Evolutionary conservation across 352 stramenopile species (phyloP), one percentile per base, ranked within the genome.

Genomic region (Thraustochytrium striatum): DNA sequence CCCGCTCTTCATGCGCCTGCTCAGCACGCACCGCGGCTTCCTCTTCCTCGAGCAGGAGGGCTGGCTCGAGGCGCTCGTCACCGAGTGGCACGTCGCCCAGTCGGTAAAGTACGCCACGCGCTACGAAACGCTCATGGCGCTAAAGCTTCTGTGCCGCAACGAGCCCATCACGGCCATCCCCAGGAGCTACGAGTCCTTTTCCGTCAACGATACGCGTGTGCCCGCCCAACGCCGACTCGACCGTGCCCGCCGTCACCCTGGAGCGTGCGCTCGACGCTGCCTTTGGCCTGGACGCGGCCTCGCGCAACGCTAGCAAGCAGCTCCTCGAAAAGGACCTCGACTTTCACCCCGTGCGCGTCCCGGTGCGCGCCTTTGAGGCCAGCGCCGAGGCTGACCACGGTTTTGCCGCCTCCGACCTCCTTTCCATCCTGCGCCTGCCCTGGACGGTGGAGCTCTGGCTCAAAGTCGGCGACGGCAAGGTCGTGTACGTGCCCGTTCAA

Each of bases 121-220:
- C 35, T 38, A 61, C 21, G 65, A 75, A 43, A 75, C 65, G 25
- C 50, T 75, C 32, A 75, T 75, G 65, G 61, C 65, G 32, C 52
- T 75, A 21, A 75, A 75, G 50, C 61, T 75, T 25, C 44, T 75
- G 8, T 72, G 65, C 32, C 44, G 65, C 35, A 38, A 75, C 36
- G 65, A 75, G 50, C 65, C 65, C 5, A 2, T 75, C 16, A 58
- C 30, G n/a, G 65, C 44, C 43, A 75, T 75, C 36, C 65, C 65
- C 5, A 39, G 65, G 28, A 55, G 65, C 41, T 75, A 75, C 39
- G 50, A 75, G 19, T 7, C 21, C 7, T 61, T 32, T 53, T 7
- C 59, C 59, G 36, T 3, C 3, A 5, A 13, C 39, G 39, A 13
- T 13, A 5, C 5, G 5, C 33, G 33, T 5, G 5, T 5, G 5